These are phyloP conservation scores for Pyricularia grisea DNA, from an alignment of 2,329 filamentous ascomycete species.

Conservation along the genomic window DNA sequence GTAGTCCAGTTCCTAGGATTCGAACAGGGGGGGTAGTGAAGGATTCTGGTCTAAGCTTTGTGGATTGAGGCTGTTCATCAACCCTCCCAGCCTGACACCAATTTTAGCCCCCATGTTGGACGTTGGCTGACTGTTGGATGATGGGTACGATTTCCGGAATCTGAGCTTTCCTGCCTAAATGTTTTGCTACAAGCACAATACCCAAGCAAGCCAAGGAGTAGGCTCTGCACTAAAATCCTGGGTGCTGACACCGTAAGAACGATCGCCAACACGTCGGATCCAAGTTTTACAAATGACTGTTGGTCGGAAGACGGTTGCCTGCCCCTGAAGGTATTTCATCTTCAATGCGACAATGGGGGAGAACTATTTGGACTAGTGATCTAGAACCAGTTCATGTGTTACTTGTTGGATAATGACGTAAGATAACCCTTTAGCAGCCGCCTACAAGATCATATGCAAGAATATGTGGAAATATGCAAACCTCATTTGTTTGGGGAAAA, in stretches of 20 bases:
- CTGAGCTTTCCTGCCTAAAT: neutral
- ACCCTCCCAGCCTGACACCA: neutral
- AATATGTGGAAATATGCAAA: neutral
- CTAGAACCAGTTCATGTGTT: neutral
- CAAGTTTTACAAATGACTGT: neutral
- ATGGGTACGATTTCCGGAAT: neutral
- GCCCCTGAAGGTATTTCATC: too few species aligned
- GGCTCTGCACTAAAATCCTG: neutral
- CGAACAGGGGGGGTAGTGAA: neutral
- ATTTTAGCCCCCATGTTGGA: neutral
- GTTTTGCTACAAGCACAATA: neutral
- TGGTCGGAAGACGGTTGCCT: neutral
- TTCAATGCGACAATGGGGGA: neutral
- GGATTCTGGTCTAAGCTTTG: neutral
- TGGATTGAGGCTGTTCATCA: neutral
- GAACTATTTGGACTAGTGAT: neutral
- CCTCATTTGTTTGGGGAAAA: neutral
- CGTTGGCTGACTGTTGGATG: neutral
- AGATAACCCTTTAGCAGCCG: neutral
- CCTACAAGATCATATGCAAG: neutral
- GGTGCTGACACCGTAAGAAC: neutral
- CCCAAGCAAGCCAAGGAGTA: neutral
- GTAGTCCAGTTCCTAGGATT: neutral
- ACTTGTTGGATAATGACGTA: neutral
- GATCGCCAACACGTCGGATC: neutral